Evolutionary conservation across 805 yeast species (phyloP).

Genomic region (Lachancea mirantina): DNA sequence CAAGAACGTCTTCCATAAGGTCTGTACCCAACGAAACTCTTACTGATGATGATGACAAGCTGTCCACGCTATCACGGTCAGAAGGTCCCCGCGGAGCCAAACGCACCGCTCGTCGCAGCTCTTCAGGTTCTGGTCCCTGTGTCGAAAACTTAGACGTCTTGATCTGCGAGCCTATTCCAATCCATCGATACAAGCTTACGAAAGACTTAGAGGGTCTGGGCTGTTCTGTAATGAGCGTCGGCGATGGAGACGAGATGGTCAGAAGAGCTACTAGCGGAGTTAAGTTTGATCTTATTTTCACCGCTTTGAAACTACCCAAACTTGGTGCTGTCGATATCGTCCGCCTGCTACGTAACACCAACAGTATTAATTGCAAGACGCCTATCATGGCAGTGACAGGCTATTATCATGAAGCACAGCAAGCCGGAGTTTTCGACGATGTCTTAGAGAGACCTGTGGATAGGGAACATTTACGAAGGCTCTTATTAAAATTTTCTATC

Average conservation of each 20-base stretch:
- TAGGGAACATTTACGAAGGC: constrained; percentile 19
- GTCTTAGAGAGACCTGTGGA: constrained; percentile 66
- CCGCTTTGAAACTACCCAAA: constrained; percentile 63
- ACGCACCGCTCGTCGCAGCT: constrained; percentile 25
- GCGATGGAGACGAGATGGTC: constrained; percentile 76
- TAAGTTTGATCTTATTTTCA: constrained; percentile 74
- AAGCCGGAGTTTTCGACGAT: constrained; percentile 50
- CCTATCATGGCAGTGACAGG: constrained; percentile 73
- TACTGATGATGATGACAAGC: constrained; percentile 21
- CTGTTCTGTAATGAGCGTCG: constrained; percentile 70
- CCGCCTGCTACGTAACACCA: constrained; percentile 65
- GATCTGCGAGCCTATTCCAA: constrained; percentile 82
- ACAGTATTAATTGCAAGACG: constrained; percentile 68
- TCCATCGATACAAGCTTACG: constrained; percentile 60
- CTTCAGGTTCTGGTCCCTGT: constrained; percentile 15
- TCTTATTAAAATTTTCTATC: constrained; percentile 27
- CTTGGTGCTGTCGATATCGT: constrained; percentile 71
- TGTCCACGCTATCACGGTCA: constrained; percentile 24
- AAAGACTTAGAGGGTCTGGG: constrained; percentile 61
- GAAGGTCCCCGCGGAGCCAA: constrained; percentile 23
- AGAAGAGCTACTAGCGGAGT: constrained; percentile 77
- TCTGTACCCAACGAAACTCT: constrained; percentile 18
- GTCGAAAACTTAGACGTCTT: constrained; percentile 50
- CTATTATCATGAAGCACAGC: constrained; percentile 57
- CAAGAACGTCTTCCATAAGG: constrained; percentile 25